Percentiles rank a stretch among this genome's conserved stretches.
Evolutionary conservation across 73 alveolate genomes (phyloP).

Genomic region (Breviolum minutum): DNA sequence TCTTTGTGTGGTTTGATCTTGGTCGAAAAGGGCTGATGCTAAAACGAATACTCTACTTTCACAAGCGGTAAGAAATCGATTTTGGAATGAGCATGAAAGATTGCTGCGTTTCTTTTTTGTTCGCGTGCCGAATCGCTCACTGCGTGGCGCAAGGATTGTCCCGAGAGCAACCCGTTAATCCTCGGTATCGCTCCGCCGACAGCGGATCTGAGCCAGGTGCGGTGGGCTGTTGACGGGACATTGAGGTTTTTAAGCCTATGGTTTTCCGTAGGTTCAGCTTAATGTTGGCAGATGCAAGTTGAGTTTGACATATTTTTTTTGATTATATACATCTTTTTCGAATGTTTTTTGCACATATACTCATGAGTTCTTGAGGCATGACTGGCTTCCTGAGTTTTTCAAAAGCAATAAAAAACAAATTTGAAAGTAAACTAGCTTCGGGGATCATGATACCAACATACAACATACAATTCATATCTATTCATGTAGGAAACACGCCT

Average conservation of each 20-base stretch:
- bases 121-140: not conserved
- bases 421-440: too few relatives aligned
- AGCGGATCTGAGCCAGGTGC: conserved; percentile 57
- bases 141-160: not conserved
- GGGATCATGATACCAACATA: too few relatives aligned
- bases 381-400: too few relatives aligned
- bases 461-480: too few relatives aligned
- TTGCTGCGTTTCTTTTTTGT: not conserved
- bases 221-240: not conserved
- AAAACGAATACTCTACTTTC: not conserved
- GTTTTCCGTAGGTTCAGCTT: too few relatives aligned
- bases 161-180: conserved; percentile 68
- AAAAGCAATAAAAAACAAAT: too few relatives aligned
- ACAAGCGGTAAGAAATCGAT: not conserved
- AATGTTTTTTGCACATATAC: too few relatives aligned
- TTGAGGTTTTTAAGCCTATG: not conserved
- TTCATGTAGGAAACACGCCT: too few relatives aligned
- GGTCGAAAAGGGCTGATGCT: not conserved
- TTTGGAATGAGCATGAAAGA: not conserved
- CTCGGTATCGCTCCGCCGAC: conserved; percentile 87
- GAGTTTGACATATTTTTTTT: too few relatives aligned
- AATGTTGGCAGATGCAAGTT: too few relatives aligned
- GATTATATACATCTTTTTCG: too few relatives aligned
- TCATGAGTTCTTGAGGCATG: too few relatives aligned
- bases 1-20: not conserved